phyloP scores from a whole-genome alignment of 768 basidiomycete species.

The Austroboletus eburneus region DNA sequence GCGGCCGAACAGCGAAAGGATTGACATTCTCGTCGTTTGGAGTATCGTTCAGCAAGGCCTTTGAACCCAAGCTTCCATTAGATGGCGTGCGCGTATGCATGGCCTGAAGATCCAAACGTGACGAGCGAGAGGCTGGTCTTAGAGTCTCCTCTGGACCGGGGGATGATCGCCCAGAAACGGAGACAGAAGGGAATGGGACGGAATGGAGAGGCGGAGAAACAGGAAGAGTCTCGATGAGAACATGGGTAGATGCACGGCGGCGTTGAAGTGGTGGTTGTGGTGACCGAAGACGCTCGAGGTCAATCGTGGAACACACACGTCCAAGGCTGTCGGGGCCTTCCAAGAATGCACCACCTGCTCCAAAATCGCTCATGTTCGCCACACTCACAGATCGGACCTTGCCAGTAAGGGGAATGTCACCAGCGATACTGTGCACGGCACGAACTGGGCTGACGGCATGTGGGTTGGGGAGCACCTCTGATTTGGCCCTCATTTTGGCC shows the following conservation, averaged over 20 bases:
- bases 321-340: constrained; percentile 32
- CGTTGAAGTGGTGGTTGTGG: constrained; percentile 40
- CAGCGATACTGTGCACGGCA: constrained; percentile 41
- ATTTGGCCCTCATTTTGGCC: constrained; percentile 36
- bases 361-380: constrained; percentile 55
- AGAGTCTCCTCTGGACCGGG: constrained; percentile 39
- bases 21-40: constrained; percentile 33
- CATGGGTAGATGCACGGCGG: constrained; percentile 50
- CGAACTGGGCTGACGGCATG: constrained; percentile 35
- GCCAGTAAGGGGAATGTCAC: constrained; percentile 38
- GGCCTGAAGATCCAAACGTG: constrained; percentile 29
- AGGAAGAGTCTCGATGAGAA: constrained; percentile 41
- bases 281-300: constrained; percentile 45
- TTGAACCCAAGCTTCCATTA: constrained; percentile 48
- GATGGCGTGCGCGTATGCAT: constrained; percentile 48
- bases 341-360: constrained; percentile 43
- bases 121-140: constrained; percentile 33
- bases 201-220: constrained; percentile 40
- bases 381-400: constrained; percentile 63
- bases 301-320: constrained; percentile 60
- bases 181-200: constrained; percentile 63
- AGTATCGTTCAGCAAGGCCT: constrained; percentile 37
- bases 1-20: constrained; percentile 33
- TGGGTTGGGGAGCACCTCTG: constrained; percentile 42
- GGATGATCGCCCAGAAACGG: constrained; percentile 45